Conservation (phyloP, 495 filamentous ascomycete species). For the Xylaria flabelliformis region DNA sequence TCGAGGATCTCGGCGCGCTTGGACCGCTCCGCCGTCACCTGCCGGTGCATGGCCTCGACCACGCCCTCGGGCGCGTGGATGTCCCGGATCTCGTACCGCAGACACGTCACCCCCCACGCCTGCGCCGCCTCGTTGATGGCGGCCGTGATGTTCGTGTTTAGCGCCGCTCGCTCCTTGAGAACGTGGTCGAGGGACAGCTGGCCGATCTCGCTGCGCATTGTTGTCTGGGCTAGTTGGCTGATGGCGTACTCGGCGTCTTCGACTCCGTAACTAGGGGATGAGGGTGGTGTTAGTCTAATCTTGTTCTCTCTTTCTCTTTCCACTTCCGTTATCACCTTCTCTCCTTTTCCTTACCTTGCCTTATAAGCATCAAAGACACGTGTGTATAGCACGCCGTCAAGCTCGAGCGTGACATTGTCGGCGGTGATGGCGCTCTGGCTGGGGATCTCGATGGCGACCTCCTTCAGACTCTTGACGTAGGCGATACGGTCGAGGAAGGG, state of each 20-base stretch:
- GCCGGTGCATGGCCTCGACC: slow-evolving; percentile 95
- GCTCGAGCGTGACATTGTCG: slow-evolving; percentile 95
- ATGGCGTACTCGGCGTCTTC: slow-evolving; percentile 99
- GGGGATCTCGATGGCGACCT: slow-evolving; percentile 93
- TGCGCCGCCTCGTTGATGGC: slow-evolving; percentile 98
- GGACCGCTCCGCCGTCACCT: slow-evolving; percentile 93
- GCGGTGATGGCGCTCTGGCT: slow-evolving; percentile 96
- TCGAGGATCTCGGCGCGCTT: slow-evolving; percentile 98
- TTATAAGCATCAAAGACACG: slow-evolving; percentile 97
- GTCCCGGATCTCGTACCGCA: slow-evolving; percentile 97
- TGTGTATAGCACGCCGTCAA: slow-evolving; percentile 95
- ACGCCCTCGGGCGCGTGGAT: slow-evolving; percentile 95
- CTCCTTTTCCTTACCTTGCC: slow-evolving; percentile 67
- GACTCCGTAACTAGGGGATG: slow-evolving; percentile 79
- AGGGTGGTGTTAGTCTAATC: background rate
- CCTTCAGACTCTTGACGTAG: slow-evolving; percentile 97
- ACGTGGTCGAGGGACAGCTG: slow-evolving; percentile 97
- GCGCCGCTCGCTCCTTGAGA: slow-evolving; percentile 90
- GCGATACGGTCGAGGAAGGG: slow-evolving; percentile 95
- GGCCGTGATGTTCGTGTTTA: slow-evolving; percentile 96
- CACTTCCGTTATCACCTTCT: background rate
- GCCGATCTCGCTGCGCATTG: slow-evolving; percentile 97
- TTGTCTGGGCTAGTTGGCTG: slow-evolving; percentile 95
- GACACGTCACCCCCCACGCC: slow-evolving; percentile 94
- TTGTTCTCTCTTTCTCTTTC: background rate